These are phyloP conservation scores for Pseudopyrenochaeta lycopersici DNA, from an alignment of 2,329 filamentous ascomycete genomes.

Conservation along the genomic window DNA sequence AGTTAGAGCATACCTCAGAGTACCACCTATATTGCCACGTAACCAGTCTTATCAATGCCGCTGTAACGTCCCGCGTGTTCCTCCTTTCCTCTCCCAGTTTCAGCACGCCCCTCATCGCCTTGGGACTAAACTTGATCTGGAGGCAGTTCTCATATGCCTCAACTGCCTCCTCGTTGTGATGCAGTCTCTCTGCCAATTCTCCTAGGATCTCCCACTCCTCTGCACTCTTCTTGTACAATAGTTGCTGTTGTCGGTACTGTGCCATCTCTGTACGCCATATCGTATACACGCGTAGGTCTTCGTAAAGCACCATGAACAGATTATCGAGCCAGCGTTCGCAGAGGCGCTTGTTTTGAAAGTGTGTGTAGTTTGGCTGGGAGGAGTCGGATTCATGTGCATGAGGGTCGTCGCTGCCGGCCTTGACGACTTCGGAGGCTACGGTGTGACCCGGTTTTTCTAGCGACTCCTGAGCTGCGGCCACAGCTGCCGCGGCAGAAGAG, in stretches of 20 bases:
- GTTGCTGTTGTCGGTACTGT: slow-evolving; percentile 89
- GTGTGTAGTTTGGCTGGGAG: slow-evolving; percentile 76
- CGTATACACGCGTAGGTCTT: slow-evolving; percentile 96
- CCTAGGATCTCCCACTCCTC: slow-evolving; percentile 99
- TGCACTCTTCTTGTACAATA: slow-evolving; percentile 95
- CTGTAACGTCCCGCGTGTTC: slow-evolving; percentile 82
- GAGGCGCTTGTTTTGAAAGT: slow-evolving; percentile 95
- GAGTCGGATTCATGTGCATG: slow-evolving; percentile 51
- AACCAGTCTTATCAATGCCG: slow-evolving; percentile 86
- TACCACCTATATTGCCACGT: slow-evolving; percentile 99
- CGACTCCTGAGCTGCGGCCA: slow-evolving; percentile 44
- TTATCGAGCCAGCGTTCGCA: slow-evolving; percentile 99
- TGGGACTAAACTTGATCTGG: slow-evolving; percentile 88
- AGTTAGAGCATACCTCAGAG: slow-evolving; percentile 71
- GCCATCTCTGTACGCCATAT: slow-evolving; percentile 99
- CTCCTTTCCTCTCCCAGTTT: slow-evolving; percentile 79
- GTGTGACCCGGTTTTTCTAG: slow-evolving; percentile 84
- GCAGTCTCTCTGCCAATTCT: slow-evolving; percentile 88
- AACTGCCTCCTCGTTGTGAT: slow-evolving; percentile 88
- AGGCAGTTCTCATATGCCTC: slow-evolving; percentile 94
- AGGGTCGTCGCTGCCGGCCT: slow-evolving; percentile 73
- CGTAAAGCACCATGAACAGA: slow-evolving; percentile 98
- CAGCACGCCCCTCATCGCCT: slow-evolving; percentile 86
- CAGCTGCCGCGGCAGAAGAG: slow-evolving; percentile 35
- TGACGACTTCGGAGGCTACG: slow-evolving; percentile 78